phyloP scores from a whole-genome alignment of 2,329 filamentous ascomycete genomes.

The Lecanicillium sp. region DNA sequence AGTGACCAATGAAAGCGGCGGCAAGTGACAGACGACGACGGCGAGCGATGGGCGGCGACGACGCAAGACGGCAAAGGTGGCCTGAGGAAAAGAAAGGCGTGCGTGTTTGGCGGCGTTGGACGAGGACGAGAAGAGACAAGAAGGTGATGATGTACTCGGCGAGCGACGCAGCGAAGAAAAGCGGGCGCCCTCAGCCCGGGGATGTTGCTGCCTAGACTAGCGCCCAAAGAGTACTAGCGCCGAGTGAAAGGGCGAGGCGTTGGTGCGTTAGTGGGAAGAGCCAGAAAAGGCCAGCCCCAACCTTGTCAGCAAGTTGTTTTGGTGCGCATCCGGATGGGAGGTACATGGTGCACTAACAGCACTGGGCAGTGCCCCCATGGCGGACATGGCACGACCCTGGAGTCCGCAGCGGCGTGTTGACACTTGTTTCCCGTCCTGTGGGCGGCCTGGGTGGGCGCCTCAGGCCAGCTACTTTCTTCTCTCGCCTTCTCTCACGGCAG shows the following conservation, averaged over 20 bases:
- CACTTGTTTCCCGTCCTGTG: background rate
- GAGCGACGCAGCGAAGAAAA: conserved; percentile 17
- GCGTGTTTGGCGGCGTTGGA: conserved; percentile 14
- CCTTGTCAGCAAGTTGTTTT: conserved; percentile 17
- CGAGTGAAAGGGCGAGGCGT: background rate
- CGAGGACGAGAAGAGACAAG: conserved; percentile 13
- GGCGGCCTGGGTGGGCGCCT: background rate
- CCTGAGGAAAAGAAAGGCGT: conserved; percentile 2
- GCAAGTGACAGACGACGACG: conserved; percentile 8
- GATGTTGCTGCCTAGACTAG: conserved; percentile 29
- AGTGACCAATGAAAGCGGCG: conserved; percentile 1
- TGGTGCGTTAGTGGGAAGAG: conserved; percentile 21
- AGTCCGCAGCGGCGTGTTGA: conserved; percentile 6
- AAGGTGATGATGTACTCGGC: conserved; percentile 13
- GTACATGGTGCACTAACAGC: conserved; percentile 18
- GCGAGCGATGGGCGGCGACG: conserved; percentile 6
- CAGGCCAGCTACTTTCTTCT: background rate
- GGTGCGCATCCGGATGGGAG: conserved; percentile 21
- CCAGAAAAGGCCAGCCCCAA: too few species aligned
- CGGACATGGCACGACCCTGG: conserved; percentile 9
- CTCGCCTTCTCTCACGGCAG: background rate
- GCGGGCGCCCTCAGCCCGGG: conserved; percentile 22
- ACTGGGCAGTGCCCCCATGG: background rate
- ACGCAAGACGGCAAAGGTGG: background rate
- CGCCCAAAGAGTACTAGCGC: conserved; percentile 19